Evolutionary conservation across 2,329 filamentous ascomycete genomes (phyloP).

Genomic region (Drechslera avenae): DNA sequence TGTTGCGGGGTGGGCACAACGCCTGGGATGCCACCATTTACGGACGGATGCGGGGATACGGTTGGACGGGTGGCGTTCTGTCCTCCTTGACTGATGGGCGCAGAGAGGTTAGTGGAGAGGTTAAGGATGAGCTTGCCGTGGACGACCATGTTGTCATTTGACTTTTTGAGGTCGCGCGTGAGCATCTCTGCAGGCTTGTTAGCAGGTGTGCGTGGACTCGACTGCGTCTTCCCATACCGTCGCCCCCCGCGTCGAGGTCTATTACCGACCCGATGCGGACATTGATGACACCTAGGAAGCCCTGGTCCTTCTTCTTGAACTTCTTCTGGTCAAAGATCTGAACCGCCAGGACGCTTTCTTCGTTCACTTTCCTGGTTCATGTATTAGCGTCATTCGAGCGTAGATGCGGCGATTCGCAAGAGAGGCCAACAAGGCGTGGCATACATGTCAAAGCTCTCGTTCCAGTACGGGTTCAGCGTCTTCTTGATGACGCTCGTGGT

Average conservation of each 20-base stretch:
- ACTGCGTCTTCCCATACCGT: slow-evolving; percentile 68
- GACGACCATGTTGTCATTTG: slow-evolving; percentile 95
- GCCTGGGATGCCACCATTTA: slow-evolving; percentile 43
- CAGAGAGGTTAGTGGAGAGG: slow-evolving; percentile 84
- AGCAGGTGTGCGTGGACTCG: slow-evolving; percentile 21
- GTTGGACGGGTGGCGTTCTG: slow-evolving; percentile 47
- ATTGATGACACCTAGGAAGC: slow-evolving; percentile 97
- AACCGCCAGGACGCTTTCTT: slow-evolving; percentile 95
- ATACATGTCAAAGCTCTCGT: slow-evolving; percentile 98
- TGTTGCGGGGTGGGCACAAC: slow-evolving; percentile 48
- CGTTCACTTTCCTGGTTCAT: slow-evolving; percentile 75
- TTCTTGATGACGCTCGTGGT: slow-evolving; percentile 98
- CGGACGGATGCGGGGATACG: slow-evolving; percentile 43
- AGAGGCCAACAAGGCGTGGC: slow-evolving; percentile 38
- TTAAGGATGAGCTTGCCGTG: slow-evolving; percentile 98
- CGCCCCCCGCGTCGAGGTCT: slow-evolving; percentile 84
- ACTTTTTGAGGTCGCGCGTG: slow-evolving; percentile 94
- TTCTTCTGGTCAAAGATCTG: slow-evolving; percentile 99
- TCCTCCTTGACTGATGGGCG: slow-evolving; percentile 65
- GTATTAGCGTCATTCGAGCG: slow-evolving; percentile 31
- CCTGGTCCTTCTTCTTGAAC: slow-evolving; percentile 99
- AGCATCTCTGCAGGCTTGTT: slow-evolving; percentile 75
- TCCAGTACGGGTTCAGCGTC: slow-evolving; percentile 99
- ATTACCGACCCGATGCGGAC: slow-evolving; percentile 94
- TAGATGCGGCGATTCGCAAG: slow-evolving; percentile 1